These are phyloP conservation scores for Antitrichia curtipendula DNA, from an alignment of 225 moss, liverwort and hornwort genomes.

Conservation along the genomic window DNA sequence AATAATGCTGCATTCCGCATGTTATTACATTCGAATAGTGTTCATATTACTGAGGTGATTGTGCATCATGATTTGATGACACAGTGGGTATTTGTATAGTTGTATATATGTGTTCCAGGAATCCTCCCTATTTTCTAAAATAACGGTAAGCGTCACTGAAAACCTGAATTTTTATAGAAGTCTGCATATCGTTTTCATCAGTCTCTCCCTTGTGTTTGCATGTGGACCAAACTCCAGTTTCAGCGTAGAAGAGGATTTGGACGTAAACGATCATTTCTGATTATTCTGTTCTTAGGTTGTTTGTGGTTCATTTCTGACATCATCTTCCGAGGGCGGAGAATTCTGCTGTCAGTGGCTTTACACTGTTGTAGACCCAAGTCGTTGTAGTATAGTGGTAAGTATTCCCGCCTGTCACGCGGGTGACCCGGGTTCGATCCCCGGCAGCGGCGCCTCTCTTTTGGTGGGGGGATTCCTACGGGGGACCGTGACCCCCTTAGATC, in stretches of 20 bases:
- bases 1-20: not conserved
- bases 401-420: slow-evolving; percentile 84
- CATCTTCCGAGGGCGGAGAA: fast-evolving
- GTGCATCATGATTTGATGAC: not conserved
- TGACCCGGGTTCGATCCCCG: slow-evolving; percentile 91
- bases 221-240: too few species aligned
- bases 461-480: too few species aligned
- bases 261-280: too few species aligned
- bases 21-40: too few species aligned
- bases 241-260: not conserved
- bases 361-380: not conserved
- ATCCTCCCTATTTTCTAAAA: not conserved
- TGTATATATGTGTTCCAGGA: too few species aligned
- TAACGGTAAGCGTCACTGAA: too few species aligned
- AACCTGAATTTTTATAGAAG: not conserved
- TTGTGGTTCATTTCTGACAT: fast-evolving
- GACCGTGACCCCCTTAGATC: too few species aligned
- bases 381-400: slow-evolving; percentile 91
- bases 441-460: slow-evolving; percentile 25
- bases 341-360: fast-evolving
- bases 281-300: fast-evolving
- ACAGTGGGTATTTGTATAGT: not conserved
- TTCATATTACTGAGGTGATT: not conserved
- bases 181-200: not conserved
- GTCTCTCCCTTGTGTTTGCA: too few species aligned